Evolutionary conservation across 345 rosid genomes (phyloP).

Genomic region (Raphanus sativus): DNA sequence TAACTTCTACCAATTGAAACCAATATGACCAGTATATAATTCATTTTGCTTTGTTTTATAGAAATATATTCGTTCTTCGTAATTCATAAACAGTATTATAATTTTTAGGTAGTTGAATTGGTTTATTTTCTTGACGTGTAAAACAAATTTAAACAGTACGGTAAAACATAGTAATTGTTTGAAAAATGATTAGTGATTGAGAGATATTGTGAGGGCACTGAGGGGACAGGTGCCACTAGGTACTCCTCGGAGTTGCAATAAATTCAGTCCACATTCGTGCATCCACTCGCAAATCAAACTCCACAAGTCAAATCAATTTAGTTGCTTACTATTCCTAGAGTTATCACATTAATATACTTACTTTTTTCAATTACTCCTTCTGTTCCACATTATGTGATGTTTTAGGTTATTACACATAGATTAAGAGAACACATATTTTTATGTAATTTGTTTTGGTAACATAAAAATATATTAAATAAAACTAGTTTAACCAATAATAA

Average conservation of each 20-base stretch:
- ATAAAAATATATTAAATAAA: too few species aligned
- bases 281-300: constrained; percentile 7
- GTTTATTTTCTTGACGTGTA: background rate
- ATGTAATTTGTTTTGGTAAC: too few species aligned
- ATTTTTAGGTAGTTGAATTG: background rate
- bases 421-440: too few species aligned
- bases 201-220: background rate
- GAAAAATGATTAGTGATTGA: background rate
- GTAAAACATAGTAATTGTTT: background rate
- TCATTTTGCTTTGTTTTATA: background rate
- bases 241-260: constrained; percentile 22
- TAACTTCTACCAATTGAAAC: background rate
- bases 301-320: constrained; percentile 16
- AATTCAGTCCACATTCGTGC: constrained; percentile 19
- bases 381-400: too few species aligned
- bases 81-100: too few species aligned
- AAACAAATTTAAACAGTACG: background rate
- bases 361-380: background rate
- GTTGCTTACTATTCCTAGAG: background rate
- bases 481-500: too few species aligned
- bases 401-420: too few species aligned
- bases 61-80: background rate
- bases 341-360: background rate
- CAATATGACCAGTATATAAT: background rate
- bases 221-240: constrained; percentile 8